Percentiles rank a stretch among this genome's conserved stretches.
Conservation (phyloP, 2,329 filamentous ascomycete species). For the Talaromyces islandicus region DNA sequence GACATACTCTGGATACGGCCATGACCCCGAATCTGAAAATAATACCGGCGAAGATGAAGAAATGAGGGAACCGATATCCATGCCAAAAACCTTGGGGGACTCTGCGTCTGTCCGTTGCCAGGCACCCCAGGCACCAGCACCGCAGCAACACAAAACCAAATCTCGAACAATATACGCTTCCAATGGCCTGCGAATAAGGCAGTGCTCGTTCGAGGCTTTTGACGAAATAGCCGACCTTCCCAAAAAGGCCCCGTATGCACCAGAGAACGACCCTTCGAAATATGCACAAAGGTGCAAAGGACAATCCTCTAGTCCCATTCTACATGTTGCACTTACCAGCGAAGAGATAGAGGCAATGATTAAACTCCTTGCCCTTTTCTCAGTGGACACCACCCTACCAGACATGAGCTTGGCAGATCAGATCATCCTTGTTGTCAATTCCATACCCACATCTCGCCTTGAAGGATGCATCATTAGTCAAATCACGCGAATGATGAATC, state of each 20-base stretch:
- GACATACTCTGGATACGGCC: constrained; percentile 12
- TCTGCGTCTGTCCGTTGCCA: neutral
- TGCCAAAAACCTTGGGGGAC: neutral
- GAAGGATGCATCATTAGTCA: constrained; percentile 3
- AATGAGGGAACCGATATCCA: neutral
- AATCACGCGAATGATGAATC: constrained; percentile 11
- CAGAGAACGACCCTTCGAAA: constrained; percentile 9
- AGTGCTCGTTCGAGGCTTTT: constrained; percentile 9
- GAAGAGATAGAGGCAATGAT: constrained; percentile 18
- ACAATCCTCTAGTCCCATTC: constrained; percentile 4
- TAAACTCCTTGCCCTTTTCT: constrained; percentile 13
- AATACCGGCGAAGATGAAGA: constrained; percentile 13
- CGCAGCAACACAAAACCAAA: neutral
- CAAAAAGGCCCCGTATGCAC: constrained; percentile 10
- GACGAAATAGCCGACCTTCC: constrained; percentile 10
- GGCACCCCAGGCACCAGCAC: neutral
- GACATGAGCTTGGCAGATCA: constrained; percentile 18
- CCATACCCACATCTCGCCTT: constrained; percentile 4
- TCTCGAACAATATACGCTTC: constrained; percentile 13
- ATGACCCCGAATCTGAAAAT: constrained; percentile 3
- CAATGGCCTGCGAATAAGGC: constrained; percentile 13
- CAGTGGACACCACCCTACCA: constrained; percentile 2
- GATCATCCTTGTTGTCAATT: constrained; percentile 12
- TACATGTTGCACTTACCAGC: constrained; percentile 22
- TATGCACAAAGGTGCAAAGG: constrained; percentile 10